phyloP scores from a whole-genome alignment of 2,329 filamentous ascomycete species.

The Sarocladium oryzae region DNA sequence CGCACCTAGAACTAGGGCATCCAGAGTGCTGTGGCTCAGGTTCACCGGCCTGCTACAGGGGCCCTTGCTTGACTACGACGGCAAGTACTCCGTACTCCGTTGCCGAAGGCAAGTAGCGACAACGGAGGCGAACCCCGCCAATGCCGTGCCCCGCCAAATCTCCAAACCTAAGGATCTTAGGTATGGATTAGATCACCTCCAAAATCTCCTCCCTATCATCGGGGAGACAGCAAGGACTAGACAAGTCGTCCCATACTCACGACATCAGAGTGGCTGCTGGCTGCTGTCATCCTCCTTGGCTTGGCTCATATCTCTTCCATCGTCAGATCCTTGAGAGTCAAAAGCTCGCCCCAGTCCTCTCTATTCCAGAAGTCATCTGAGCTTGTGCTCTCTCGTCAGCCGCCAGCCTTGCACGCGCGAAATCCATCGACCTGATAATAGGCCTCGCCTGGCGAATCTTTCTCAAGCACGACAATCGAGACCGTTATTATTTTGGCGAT shows the following conservation, averaged over 20 bases:
- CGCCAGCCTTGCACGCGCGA: neutral
- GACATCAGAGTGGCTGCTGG: neutral
- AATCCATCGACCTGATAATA: neutral
- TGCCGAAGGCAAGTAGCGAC: constrained; percentile 2
- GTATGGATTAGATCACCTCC: no score
- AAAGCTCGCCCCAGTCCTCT: neutral
- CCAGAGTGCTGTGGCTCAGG: neutral
- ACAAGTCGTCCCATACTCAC: neutral
- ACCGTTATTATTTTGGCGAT: no score
- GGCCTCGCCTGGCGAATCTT: no score
- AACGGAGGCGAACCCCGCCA: neutral
- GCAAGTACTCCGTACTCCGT: no score
- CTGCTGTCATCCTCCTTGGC: neutral
- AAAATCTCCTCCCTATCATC: constrained; percentile 3
- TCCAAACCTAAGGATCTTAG: constrained; percentile 4
- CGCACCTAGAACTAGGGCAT: neutral
- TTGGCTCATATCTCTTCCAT: neutral
- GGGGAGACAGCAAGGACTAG: neutral
- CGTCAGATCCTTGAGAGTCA: neutral
- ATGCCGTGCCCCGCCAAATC: constrained; percentile 5
- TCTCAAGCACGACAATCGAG: no score
- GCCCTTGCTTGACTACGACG: no score
- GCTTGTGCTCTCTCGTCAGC: neutral
- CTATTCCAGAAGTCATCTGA: neutral
- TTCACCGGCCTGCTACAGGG: neutral